Base-by-base conservation (phyloP, 2,329 filamentous ascomycete genomes). In the Microdochium trichocladiopsis region DNA sequence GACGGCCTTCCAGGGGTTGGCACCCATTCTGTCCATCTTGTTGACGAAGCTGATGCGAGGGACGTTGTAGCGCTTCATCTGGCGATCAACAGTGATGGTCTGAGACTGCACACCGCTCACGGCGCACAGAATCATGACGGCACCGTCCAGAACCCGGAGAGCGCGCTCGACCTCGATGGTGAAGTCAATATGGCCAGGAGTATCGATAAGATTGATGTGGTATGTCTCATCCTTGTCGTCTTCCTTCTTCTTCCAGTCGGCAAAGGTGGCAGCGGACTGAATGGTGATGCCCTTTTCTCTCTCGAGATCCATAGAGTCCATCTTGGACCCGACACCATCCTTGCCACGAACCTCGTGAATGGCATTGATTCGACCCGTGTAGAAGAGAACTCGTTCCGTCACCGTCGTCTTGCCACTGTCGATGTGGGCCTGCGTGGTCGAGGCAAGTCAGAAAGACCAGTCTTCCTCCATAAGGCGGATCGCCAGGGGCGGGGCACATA, bases 301-400 rank as follows among this genome's bases (percentile, higher is more conserved):
- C 74, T 99, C 94, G 60, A 99, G 78, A 62, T 99, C 94, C 94
- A 99, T 99, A 24, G 92, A 96, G 76, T 99, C 94, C 94, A 99
- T 99, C 77, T 99, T 99, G 55, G 94, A 94, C 58, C 94, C 94
- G 41, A 96, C 91, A 33, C 88, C 83, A 79, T 99, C 94, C 66
- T 93, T 92, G 54, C 91, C 91, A 65, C 94, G 84, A 45, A 99
- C 94, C 73, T 99, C 94, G 76, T 99, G 94, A 64, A 99, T 97
- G 28, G 90, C 82, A 68, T 95, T 95, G 73, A 96, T 96, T 67
- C 94, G 87, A 59, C 94, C 94, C 52, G 94, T 97, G 72, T 99
- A 99, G 80, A 92, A 99, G 53, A 99, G 86, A 47, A 99, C 91
- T 69, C 94, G 88, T 74, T 99, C 94, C 52, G 92, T 97, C 56